Evolutionary conservation across 2,329 filamentous ascomycete genomes (phyloP), one percentile per base, ranked within the genome.

Genomic region (Colletotrichum chrysophilum): DNA sequence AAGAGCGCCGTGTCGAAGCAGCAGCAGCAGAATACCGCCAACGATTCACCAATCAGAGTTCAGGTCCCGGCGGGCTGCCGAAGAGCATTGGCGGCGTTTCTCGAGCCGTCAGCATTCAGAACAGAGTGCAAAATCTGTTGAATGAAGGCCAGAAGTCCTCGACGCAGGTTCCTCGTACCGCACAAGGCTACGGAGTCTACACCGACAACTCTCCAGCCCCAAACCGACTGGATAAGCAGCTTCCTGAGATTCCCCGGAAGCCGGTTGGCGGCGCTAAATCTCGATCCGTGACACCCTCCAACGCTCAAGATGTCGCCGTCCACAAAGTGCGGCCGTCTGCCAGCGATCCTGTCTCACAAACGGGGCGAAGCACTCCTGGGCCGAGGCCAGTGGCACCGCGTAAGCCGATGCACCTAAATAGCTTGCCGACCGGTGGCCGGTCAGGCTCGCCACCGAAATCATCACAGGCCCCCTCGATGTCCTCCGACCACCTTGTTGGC

Each of bases 111-210:
- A 94, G 93, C 30, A 99, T 99, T 79, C 96, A 98, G 83, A 96
- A 95, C 81, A 93, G 96, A 78, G 95, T 99, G 70, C 95, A 97
- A 86, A 95, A 92, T 66, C 88, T 98, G 66, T 87, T 99, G 18
- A 93, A 93, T 76, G 96, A 98, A 80, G 95, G 94, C 55, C 91
- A 92, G 79, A 92, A 89, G 78, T 88, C 91, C 7, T 85, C 88
- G 1, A 82, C 89, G 2, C 85, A 87, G 16, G 90, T 91, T 32
- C 92, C 93, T 78, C 86, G 88, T 66, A 98, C 95, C 1, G 96
- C 96, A 1, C 93, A 96, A 78, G 96, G 96, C 0, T 98, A 98
- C 82, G 97, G 97, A 9, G 93, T 93, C 76, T 98, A 94, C 83
- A 96, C 96, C 24, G 94, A 93, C 77, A 84, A 85, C 4, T 83